A percentile compares a stretch with the other conserved stretches of the same genome.
These are phyloP conservation scores for Murraya koenigii DNA, from an alignment of 345 rosid genomes.

Conservation along the genomic window DNA sequence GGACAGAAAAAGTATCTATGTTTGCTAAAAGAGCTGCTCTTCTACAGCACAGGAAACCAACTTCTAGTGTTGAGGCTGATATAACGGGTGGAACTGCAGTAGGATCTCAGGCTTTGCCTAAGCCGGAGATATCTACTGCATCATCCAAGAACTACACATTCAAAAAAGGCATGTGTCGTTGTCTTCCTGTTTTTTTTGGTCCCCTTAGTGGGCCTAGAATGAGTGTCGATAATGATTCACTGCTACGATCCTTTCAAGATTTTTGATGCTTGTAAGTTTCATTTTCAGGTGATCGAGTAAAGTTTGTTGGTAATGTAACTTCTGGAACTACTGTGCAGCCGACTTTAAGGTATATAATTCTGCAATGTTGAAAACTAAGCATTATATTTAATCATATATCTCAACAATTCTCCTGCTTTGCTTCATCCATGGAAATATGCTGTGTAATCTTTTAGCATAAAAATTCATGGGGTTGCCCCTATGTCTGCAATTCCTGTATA, in stretches of 20 bases:
- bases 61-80: slow-evolving; percentile 94
- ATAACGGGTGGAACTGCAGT: slow-evolving; percentile 80
- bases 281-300: slow-evolving; percentile 91
- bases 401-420: neutral
- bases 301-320: slow-evolving; percentile 54
- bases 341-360: slow-evolving; percentile 44
- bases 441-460: neutral
- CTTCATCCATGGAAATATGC: neutral
- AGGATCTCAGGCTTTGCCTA: slow-evolving; percentile 71
- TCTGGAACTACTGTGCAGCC: slow-evolving; percentile 49
- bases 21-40: slow-evolving; percentile 63
- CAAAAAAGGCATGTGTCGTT: slow-evolving; percentile 59
- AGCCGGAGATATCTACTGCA: slow-evolving; percentile 92
- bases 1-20: slow-evolving; percentile 62
- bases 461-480: neutral
- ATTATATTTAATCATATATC: neutral
- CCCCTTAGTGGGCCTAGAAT: neutral
- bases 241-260: slow-evolving; percentile 8
- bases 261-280: slow-evolving; percentile 19
- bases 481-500: neutral
- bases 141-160: slow-evolving; percentile 79
- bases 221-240: neutral
- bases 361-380: neutral
- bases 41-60: slow-evolving; percentile 71
- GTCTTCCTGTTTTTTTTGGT: neutral